Percentiles rank a stretch among this genome's conserved stretches.
Conservation (phyloP, 148 eudicot genomes). For the Rhododendron williamsianum region DNA sequence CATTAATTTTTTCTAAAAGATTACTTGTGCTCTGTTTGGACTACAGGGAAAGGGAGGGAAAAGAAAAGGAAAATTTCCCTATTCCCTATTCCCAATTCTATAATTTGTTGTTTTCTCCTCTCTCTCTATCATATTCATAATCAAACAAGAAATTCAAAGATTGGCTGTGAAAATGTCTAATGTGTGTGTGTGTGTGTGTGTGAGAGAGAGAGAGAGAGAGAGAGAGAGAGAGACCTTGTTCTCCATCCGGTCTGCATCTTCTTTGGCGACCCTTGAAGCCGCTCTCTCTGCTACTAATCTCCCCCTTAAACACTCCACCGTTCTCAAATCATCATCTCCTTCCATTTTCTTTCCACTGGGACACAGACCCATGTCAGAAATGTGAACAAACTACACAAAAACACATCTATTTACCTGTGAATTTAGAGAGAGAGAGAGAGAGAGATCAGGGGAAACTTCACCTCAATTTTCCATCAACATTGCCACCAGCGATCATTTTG, state of each 20-base stretch:
- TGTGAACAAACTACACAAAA: neutral
- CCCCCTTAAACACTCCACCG: slow-evolving; percentile 53
- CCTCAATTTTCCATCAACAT: slow-evolving; percentile 11
- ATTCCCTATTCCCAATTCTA: no score
- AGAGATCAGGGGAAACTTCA: neutral
- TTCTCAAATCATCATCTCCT: slow-evolving; percentile 37
- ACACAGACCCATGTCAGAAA: neutral
- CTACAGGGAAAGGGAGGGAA: no score
- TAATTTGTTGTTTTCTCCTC: neutral
- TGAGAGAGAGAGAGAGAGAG: no score
- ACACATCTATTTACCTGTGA: neutral
- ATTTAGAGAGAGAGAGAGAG: neutral
- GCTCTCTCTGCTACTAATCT: slow-evolving; percentile 58
- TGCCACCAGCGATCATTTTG: slow-evolving; percentile 14
- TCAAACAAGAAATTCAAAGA: neutral
- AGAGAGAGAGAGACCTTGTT: slow-evolving; percentile 29
- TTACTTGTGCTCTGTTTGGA: no score
- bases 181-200: no score
- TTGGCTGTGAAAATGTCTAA: neutral
- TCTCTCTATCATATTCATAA: neutral
- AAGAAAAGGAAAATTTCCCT: no score
- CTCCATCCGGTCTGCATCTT: slow-evolving; percentile 28
- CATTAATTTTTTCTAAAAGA: no score
- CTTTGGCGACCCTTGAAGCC: slow-evolving; percentile 50
- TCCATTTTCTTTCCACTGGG: slow-evolving; percentile 34